A percentile compares a stretch with the other conserved stretches of the same genome.
Evolutionary conservation across 1,139 yeast species (phyloP).

Genomic region (Candida mesenterica): DNA sequence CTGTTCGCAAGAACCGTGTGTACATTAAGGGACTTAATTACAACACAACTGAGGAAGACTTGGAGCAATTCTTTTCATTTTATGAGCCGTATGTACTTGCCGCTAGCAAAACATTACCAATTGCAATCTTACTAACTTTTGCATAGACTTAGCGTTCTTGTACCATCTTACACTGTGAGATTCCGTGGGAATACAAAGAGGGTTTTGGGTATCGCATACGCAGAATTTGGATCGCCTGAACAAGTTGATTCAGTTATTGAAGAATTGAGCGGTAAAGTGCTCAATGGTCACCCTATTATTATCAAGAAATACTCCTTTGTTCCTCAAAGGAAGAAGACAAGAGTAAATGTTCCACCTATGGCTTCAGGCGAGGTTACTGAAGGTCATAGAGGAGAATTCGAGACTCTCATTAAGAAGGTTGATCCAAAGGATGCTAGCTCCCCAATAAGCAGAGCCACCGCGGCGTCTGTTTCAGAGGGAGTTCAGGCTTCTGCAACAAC

Average conservation of each 20-base stretch:
- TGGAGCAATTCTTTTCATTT: conserved; percentile 40
- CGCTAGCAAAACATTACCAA: background rate
- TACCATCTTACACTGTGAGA: conserved; percentile 55
- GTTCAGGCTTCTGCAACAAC: too few species aligned
- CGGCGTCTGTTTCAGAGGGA: too few species aligned
- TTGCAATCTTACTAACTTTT: too few species aligned
- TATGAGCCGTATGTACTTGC: conserved; percentile 21
- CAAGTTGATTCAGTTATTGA: conserved; percentile 48
- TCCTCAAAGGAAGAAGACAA: conserved; percentile 2
- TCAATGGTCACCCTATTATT: conserved; percentile 1
- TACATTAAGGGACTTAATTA: conserved; percentile 55
- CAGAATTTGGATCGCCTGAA: conserved; percentile 51
- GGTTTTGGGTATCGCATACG: conserved; percentile 66
- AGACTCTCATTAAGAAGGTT: background rate
- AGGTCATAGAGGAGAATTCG: background rate
- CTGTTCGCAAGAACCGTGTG: conserved; percentile 24
- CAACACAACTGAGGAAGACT: conserved; percentile 52
- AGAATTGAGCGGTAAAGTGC: conserved; percentile 8
- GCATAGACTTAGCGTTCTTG: conserved; percentile 42
- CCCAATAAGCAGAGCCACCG: too few species aligned
- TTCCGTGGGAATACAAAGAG: conserved; percentile 41
- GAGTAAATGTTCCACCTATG: too few species aligned
- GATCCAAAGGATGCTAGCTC: background rate
- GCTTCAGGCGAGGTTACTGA: background rate
- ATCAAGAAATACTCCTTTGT: conserved; percentile 3